phyloP scores from a whole-genome alignment of 1,139 yeast species.

The Taphrina wiesneri region DNA sequence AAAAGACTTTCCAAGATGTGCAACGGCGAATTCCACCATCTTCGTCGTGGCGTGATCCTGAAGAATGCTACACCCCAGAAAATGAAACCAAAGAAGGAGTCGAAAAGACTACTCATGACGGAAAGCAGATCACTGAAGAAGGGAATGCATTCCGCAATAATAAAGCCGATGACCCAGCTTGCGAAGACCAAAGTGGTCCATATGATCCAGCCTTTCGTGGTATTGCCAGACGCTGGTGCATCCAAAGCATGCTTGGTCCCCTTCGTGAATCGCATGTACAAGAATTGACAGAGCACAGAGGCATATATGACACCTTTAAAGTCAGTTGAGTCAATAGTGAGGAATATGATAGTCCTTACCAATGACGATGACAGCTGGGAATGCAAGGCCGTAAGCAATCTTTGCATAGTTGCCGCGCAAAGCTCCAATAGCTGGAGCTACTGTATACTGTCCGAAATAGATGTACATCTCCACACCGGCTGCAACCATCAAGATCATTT shows the following conservation, averaged over 20 bases:
- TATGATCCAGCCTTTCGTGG: conserved; percentile 55
- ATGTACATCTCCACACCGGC: conserved; percentile 62
- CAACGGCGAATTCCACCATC: conserved; percentile 40
- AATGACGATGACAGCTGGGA: conserved; percentile 60
- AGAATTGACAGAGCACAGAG: conserved; percentile 43
- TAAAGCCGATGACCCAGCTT: conserved; percentile 53
- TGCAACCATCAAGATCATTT: conserved; percentile 54
- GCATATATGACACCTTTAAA: conserved; percentile 45
- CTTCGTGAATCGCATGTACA: conserved; percentile 32
- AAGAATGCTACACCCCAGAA: conserved; percentile 67
- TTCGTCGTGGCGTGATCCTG: conserved; percentile 41
- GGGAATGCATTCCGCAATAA: conserved; percentile 64
- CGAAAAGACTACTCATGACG: conserved; percentile 63
- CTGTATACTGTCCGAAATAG: conserved; percentile 59
- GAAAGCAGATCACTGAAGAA: conserved; percentile 61
- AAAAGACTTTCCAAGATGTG: conserved; percentile 44
- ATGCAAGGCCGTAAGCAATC: conserved; percentile 60
- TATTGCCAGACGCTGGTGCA: conserved; percentile 45
- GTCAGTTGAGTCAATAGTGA: conserved; percentile 18
- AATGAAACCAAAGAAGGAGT: conserved; percentile 65
- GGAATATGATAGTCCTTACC: conserved; percentile 48
- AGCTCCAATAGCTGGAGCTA: conserved; percentile 64
- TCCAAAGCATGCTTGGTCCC: conserved; percentile 25
- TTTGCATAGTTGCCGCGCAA: conserved; percentile 53
- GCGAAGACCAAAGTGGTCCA: conserved; percentile 53